phyloP scores from a whole-genome alignment of 148 eudicot species.

The Simmondsia chinensis region DNA sequence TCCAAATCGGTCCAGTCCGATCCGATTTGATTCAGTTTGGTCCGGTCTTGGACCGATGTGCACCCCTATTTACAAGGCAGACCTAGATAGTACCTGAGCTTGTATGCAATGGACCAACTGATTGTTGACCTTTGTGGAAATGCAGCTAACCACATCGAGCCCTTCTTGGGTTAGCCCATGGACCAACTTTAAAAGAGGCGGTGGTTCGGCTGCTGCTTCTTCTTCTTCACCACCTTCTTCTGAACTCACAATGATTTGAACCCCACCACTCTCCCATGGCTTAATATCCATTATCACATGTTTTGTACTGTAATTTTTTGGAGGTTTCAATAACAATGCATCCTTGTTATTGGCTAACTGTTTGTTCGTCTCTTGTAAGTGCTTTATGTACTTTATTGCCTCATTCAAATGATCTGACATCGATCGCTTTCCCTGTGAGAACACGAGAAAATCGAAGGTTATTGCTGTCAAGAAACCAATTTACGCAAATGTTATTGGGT shows the following conservation, averaged over 20 bases:
- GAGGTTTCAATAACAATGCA: not conserved
- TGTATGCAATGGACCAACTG: conserved; percentile 13
- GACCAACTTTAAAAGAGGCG: conserved; percentile 17
- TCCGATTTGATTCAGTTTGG: no score
- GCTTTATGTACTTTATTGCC: conserved; percentile 21
- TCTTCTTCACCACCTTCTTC: not conserved
- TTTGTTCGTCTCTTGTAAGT: conserved; percentile 12
- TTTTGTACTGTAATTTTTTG: not conserved
- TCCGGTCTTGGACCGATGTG: no score
- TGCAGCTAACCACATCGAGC: conserved; percentile 10
- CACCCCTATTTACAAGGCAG: not conserved
- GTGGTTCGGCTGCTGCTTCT: not conserved
- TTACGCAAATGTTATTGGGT: no score
- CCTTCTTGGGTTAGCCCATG: conserved; percentile 12
- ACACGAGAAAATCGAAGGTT: no score
- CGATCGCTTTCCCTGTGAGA: conserved; percentile 27
- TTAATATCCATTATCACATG: conserved; percentile 15
- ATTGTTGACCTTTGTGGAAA: conserved; percentile 8
- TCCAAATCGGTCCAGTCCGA: no score
- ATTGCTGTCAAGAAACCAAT: no score
- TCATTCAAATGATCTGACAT: conserved; percentile 24
- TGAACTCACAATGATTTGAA: conserved; percentile 14
- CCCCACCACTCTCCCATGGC: conserved; percentile 5
- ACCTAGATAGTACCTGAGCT: conserved; percentile 8
- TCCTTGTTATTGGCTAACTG: conserved; percentile 16